Conservation (phyloP, 768 basidiomycete species). For the Cubamyces sp. region DNA sequence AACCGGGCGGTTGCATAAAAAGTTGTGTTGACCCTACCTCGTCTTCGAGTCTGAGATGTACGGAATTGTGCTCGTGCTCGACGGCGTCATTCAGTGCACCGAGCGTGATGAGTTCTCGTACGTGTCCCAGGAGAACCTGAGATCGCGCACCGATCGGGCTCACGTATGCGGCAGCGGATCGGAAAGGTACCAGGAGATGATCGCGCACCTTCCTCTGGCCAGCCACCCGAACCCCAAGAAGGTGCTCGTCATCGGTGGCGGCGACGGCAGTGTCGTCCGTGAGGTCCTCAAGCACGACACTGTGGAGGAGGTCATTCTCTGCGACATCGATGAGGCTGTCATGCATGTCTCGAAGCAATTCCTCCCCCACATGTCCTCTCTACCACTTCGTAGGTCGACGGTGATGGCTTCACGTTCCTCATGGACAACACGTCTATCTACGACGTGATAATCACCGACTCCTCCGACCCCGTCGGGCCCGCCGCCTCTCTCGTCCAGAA, state of each 20-base stretch:
- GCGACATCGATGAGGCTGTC: slow-evolving; percentile 97
- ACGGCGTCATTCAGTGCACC: slow-evolving; percentile 94
- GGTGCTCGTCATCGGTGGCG: slow-evolving; percentile 97
- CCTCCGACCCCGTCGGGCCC: slow-evolving; percentile 96
- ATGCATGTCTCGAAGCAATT: slow-evolving; percentile 91
- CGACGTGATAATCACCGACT: slow-evolving; percentile 99
- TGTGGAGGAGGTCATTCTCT: slow-evolving; percentile 91
- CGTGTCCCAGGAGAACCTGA: slow-evolving; percentile 38
- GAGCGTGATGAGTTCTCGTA: slow-evolving; percentile 99
- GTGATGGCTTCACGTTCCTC: slow-evolving; percentile 97
- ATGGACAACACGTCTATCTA: slow-evolving; percentile 84
- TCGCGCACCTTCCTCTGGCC: slow-evolving; percentile 93
- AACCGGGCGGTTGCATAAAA: no score
- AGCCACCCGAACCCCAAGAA: slow-evolving; percentile 95
- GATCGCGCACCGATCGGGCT: slow-evolving; percentile 3
- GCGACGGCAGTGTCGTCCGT: slow-evolving; percentile 96
- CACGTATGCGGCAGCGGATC: no score
- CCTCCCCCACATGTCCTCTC: slow-evolving; percentile 91
- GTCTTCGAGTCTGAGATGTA: slow-evolving; percentile 96
- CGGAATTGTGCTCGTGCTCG: no score
- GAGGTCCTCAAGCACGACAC: slow-evolving; percentile 94
- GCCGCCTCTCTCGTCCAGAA: slow-evolving; percentile 94
- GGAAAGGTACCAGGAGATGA: slow-evolving; percentile 96
- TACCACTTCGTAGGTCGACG: slow-evolving; percentile 86
- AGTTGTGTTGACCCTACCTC: no score